Evolutionary conservation across 2,329 filamentous ascomycete species (phyloP), one percentile per base, ranked within the genome.

Genomic region (Fusarium circinatum): DNA sequence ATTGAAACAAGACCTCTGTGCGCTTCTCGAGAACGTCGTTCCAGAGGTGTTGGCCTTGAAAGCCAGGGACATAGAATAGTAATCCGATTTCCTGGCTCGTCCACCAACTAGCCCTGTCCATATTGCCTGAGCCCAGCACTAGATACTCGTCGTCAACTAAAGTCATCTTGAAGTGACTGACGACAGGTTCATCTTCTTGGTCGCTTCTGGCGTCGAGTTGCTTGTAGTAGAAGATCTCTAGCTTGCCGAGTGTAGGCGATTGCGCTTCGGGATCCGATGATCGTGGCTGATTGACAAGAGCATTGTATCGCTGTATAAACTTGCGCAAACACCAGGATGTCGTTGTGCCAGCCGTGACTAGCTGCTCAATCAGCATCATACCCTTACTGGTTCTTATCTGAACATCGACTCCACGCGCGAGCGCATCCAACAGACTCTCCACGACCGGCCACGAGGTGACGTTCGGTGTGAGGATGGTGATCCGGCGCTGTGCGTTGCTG

Each of bases 71-170:
- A 49, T 87, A 82, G 62, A 90, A 87, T 45, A 90, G 77, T 36
- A 96, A 84, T 3, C 94, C 94, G 28, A 96, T 84, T 82, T 97
- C 94, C 82, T 96, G 94, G 80, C 93, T 95, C 10, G 94, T 96
- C 82, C 90, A 95, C 93, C 93, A 96, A 79, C 93, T 95, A 13
- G 94, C 93, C 3, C 94, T 88, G 82, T 97, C 94, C 86, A 95
- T 90, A 79, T 97, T 97, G 3, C 93, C 94, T 24, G 93, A 95
- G 0, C 94, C 94, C 6, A 96, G 83, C 2, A 96, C 86, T 3
- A 91, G 85, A 26, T 90, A 89, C 69, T 90, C 85, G 3, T 86
- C 85, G 79, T 97, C 94, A 6, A 96, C 88, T 61, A 95, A 86
- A 2, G 90, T 92, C 78, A 95, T 86, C 81, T 97, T 97, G 65